Conservation (phyloP, 345 rosid species). For the Eucalyptus sideroxylon region DNA sequence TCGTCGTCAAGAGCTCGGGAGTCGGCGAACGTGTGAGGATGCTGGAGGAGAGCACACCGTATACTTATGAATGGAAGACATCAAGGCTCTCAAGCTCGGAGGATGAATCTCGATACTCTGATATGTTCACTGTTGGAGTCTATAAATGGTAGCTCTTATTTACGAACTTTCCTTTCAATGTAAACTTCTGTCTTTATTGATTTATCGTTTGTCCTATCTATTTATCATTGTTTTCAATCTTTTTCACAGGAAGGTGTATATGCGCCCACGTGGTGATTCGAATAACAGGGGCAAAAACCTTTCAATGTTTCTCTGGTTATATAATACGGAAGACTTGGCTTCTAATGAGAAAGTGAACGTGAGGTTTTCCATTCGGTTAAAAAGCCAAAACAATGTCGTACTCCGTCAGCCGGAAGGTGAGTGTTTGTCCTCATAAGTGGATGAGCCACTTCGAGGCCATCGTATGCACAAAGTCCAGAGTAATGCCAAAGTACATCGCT, state of each 20-base stretch:
- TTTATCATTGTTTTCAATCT: background rate
- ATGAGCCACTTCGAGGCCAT: background rate
- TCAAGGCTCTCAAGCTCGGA: background rate
- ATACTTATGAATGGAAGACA: background rate
- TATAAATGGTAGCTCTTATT: fast-evolving
- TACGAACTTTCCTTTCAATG: background rate
- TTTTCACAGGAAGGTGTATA: background rate
- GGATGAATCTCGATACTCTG: fast-evolving
- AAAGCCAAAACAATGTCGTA: background rate
- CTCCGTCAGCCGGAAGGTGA: background rate
- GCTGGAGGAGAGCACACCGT: background rate
- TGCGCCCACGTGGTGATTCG: background rate
- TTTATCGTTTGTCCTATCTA: background rate
- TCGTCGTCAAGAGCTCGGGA: background rate
- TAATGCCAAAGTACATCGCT: background rate
- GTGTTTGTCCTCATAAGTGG: background rate
- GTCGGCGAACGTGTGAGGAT: background rate
- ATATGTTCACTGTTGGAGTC: background rate
- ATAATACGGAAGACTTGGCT: fast-evolving
- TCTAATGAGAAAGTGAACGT: background rate
- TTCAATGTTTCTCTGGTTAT: background rate
- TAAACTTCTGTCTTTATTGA: background rate
- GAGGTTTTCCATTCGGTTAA: background rate
- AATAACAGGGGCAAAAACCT: background rate
- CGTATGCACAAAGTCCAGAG: background rate